Conservation (phyloP, 192 early-diverging fungal species). For the Coemansia sp. region DNA sequence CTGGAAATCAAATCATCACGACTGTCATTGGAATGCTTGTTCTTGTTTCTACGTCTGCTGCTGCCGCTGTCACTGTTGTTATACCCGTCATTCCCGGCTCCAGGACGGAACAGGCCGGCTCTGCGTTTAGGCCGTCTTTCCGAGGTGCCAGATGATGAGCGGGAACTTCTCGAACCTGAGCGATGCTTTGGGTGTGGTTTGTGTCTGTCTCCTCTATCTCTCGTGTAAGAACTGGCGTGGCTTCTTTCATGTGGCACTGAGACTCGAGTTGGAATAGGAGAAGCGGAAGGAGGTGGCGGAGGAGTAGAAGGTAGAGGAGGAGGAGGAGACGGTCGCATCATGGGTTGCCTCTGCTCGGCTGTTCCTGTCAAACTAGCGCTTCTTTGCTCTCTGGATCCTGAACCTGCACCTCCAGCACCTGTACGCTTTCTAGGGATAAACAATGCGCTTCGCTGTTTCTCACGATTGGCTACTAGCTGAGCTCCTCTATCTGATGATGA, state of each 20-base stretch:
- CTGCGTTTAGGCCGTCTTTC: background rate
- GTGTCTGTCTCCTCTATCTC: background rate
- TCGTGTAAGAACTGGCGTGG: background rate
- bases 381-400: background rate
- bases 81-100: background rate
- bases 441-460: conserved; percentile 33
- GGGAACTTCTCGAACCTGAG: background rate
- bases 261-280: background rate
- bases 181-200: background rate
- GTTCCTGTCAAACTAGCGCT: background rate
- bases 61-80: background rate
- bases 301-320: background rate
- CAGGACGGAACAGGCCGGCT: background rate
- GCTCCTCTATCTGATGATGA: background rate
- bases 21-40: background rate
- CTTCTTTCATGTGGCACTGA: background rate
- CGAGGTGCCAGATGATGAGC: too few species aligned
- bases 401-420: background rate
- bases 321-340: background rate
- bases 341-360: background rate
- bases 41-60: background rate
- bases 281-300: background rate
- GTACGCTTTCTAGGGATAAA: conserved; percentile 43
- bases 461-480: conserved; percentile 4
- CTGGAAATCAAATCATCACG: conserved; percentile 7